Percentiles rank a stretch among this genome's conserved stretches.
Evolutionary conservation across 805 yeast genomes (phyloP).

Genomic region (Barnettozyma populi): DNA sequence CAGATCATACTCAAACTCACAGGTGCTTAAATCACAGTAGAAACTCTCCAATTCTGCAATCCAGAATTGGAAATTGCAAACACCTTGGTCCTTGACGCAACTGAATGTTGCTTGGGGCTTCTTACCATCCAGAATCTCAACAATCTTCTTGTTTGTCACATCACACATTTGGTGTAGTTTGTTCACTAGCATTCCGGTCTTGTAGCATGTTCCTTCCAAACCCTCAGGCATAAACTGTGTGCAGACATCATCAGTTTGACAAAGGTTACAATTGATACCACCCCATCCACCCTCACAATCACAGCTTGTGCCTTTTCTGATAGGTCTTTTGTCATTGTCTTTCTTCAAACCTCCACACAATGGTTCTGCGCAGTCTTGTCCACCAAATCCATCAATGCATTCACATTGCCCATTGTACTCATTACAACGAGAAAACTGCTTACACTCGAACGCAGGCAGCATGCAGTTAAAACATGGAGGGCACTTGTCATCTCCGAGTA

Average conservation of each 20-base stretch:
- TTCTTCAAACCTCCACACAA: conserved; percentile 75
- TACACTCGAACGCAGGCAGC: conserved; percentile 83
- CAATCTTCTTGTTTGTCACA: conserved; percentile 84
- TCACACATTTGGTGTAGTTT: conserved; percentile 87
- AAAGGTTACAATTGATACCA: conserved; percentile 91
- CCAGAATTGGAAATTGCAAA: conserved; percentile 95
- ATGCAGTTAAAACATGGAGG: conserved; percentile 96
- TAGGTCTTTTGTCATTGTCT: conserved; percentile 57
- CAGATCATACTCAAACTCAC: conserved; percentile 64
- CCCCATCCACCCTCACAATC: conserved; percentile 82
- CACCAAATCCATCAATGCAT: conserved; percentile 90
- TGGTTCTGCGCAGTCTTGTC: conserved; percentile 86
- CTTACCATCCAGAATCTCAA: conserved; percentile 71
- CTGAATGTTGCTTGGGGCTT: conserved; percentile 90
- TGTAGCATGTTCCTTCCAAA: conserved; percentile 81
- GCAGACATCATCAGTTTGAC: conserved; percentile 69
- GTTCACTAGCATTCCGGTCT: conserved; percentile 76
- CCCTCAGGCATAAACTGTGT: conserved; percentile 85
- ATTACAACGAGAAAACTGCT: conserved; percentile 87
- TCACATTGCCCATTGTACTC: conserved; percentile 86
- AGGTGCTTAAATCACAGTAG: conserved; percentile 75
- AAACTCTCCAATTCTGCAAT: conserved; percentile 86
- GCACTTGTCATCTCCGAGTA: conserved; percentile 37
- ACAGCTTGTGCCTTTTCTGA: conserved; percentile 49
- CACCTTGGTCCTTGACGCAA: conserved; percentile 60